phyloP scores from a whole-genome alignment of 2,329 filamentous ascomycete genomes.

The Alternaria infectoria region DNA sequence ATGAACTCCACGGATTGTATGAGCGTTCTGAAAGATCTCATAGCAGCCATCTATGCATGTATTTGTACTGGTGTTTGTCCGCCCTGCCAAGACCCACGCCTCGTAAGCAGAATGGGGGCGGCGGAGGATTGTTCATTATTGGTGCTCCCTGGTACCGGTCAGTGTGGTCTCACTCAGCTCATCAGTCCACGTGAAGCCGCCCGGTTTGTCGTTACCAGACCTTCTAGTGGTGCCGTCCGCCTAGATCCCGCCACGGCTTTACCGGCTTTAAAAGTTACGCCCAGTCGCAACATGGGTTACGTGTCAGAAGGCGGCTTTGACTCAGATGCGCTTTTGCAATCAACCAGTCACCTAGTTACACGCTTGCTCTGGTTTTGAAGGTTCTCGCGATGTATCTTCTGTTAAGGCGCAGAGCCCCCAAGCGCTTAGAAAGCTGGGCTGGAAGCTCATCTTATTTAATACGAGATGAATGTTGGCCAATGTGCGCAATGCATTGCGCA shows the following conservation, averaged over 20 bases:
- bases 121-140: not conserved
- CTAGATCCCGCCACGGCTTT: not conserved
- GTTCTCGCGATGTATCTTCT: too few species aligned
- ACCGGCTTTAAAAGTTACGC: not conserved
- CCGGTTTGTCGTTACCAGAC: not conserved
- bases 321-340: not conserved
- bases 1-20: not conserved
- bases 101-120: not conserved
- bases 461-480: too few species aligned
- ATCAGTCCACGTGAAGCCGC: not conserved
- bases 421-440: not conserved
- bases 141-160: not conserved
- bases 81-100: not conserved
- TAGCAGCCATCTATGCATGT: not conserved
- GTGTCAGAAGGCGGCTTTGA: not conserved
- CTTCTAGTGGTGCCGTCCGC: not conserved
- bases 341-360: too few species aligned
- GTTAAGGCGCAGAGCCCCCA: not conserved
- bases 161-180: not conserved
- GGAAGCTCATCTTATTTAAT: not conserved
- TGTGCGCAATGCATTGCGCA: not conserved
- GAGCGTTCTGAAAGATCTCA: not conserved
- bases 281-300: not conserved
- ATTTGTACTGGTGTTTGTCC: not conserved
- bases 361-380: too few species aligned